These are phyloP conservation scores for Epichloe glyceriae DNA, from an alignment of 2,329 filamentous ascomycete genomes.

Conservation along the genomic window DNA sequence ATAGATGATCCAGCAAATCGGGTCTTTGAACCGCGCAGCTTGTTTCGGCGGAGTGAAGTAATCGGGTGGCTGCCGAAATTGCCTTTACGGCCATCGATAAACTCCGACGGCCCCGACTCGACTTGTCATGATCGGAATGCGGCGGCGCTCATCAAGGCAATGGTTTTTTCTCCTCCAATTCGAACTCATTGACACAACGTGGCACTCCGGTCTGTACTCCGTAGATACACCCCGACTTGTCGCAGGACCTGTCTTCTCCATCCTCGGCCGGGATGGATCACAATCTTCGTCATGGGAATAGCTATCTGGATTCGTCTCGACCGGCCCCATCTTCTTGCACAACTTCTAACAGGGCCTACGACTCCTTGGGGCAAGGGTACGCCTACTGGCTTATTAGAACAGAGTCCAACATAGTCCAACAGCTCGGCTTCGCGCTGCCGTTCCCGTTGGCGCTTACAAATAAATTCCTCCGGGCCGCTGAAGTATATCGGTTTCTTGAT, in stretches of 20 bases:
- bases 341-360: constrained; percentile 57
- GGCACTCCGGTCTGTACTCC: too few species aligned
- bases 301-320: constrained; percentile 41
- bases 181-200: too few species aligned
- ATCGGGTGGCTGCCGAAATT: too few species aligned
- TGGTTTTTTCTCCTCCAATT: too few species aligned
- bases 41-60: too few species aligned
- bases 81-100: too few species aligned
- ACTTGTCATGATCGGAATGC: too few species aligned
- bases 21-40: too few species aligned
- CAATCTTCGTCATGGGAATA: constrained; percentile 36
- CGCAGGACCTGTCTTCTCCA: constrained; percentile 8
- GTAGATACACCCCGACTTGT: not conserved
- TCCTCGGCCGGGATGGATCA: constrained; percentile 22
- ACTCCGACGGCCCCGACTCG: too few species aligned
- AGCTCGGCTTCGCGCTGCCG: constrained; percentile 24
- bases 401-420: constrained; percentile 20
- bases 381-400: constrained; percentile 48
- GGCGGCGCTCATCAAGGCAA: too few species aligned
- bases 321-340: constrained; percentile 55
- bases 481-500: constrained; percentile 30
- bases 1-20: too few species aligned
- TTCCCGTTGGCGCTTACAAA: constrained; percentile 31
- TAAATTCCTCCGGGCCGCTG: constrained; percentile 29
- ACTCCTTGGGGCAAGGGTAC: constrained; percentile 53